Percentiles rank a stretch among this genome's conserved stretches.
phyloP scores from a whole-genome alignment of 176 grass and related monocot genomes.

The Aegilops umbellulata region DNA sequence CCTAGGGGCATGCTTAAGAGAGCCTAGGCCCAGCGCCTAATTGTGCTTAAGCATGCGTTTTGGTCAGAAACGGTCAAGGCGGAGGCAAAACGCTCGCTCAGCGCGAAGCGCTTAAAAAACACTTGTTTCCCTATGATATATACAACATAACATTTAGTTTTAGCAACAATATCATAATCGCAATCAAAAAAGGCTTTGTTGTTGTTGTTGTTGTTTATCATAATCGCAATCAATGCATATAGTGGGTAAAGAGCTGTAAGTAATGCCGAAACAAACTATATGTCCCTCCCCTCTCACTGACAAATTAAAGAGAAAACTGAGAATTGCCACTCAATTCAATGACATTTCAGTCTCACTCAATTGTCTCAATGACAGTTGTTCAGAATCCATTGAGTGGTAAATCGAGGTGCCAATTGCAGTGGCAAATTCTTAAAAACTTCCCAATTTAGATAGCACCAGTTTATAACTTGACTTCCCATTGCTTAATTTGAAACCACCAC shows the following conservation, averaged over 20 bases:
- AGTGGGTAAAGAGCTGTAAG: background rate
- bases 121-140: background rate
- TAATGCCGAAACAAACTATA: conserved; percentile 26
- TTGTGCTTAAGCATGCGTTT: too few relatives aligned
- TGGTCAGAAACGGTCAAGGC: too few relatives aligned
- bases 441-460: background rate
- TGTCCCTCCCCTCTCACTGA: background rate
- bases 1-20: too few relatives aligned
- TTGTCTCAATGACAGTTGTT: background rate
- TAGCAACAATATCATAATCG: conserved; percentile 10
- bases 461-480: background rate
- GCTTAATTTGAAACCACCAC: background rate
- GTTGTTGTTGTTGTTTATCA: background rate
- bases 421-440: background rate
- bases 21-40: background rate
- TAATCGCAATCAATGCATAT: conserved; percentile 5
- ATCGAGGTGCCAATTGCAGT: background rate
- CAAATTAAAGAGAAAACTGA: background rate
- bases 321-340: background rate
- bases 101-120: too few relatives aligned
- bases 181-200: background rate
- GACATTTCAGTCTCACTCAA: background rate
- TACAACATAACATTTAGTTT: background rate
- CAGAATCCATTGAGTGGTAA: background rate
- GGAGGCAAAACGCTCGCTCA: too few relatives aligned